Base-by-base conservation (phyloP, 805 yeast species). In the Kazachstania africana region DNA sequence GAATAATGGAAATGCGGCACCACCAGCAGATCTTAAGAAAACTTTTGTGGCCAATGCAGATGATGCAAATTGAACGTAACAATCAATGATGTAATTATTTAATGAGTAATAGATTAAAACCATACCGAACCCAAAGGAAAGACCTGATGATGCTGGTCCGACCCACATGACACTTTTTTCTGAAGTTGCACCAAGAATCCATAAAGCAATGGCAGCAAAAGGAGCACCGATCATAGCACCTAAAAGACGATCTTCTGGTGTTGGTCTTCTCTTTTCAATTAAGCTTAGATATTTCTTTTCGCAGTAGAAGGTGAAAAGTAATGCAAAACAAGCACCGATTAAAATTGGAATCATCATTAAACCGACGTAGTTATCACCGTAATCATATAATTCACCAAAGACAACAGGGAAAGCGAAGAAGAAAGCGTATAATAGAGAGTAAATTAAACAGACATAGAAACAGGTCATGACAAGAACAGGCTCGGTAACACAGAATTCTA, bases 351-450 rank as follows among this genome's bases (percentile, higher is more conserved):
- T 78, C 44, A 81, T 69, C 94, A 87, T 82, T 44, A 85, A 61
- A 22, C 95, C 95, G 43, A 80, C 74, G 32, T 66, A 64, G 45
- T 82, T 81, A 55, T 83, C 94, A 42, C 76, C 66, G 57, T 65
- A 84, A 29, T 75, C 83, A 48, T 85, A 81, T 33, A 84, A 65
- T 34, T 75, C 79, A 34, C 66, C 69, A 55, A 85, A 85, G 32
- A 85, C 82, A 32, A 78, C 94, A 4, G 96, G 96, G 59, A 80
- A 85, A 1, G 96, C 95, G 60, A 84, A 85, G 74, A 85, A 85
- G 65, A 85, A 85, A 9, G 94, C 95, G 50, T 85, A 85, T 31
- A 85, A 65, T 52, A 85, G 65, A n/a, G 95, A 78, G 62, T 85
- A 85, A 55, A 85, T 83, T 53, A 85, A 66, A 41, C 93, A 85